Base-by-base conservation (phyloP, 306 rosid species). In the peach (Prunus persica) region DNA sequence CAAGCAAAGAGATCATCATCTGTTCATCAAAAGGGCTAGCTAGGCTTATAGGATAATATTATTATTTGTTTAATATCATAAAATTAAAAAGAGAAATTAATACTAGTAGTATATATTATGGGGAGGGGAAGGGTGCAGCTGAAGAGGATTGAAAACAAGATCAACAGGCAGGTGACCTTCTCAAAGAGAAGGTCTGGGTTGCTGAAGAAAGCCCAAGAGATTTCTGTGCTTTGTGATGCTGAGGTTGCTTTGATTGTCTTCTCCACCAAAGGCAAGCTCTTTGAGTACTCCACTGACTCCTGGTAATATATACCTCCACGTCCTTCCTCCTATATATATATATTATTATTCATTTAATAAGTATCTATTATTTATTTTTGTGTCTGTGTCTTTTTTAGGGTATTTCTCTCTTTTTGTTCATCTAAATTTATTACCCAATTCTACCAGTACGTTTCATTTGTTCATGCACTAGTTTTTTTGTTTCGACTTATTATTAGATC, bases 61-160 rank as follows among this genome's bases (percentile, higher is more conserved):
- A 15, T 54, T 19, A 12, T 11, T 69, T 28, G 7, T 25, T 51
- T 11, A 6, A 25, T 10, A 8, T 66, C 58, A 16, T 6, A 20
- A n/a, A 34, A 27, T 77, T 6, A 38, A 38, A 38, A 38, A 38
- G 43, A 7, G 9, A 38, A 8, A 50, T 11, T 14, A 25, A 68
- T 20, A 2, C 88, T 24, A 20, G 34, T 60, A 15, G 1, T 11
- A 20, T 24, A 56, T 27, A 60, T 63, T 30, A 63, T 93, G 98
- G 97, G 97, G 32, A 81, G 98, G 47, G 98, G 98, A 74, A 86
- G 89, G 72, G 97, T 94, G 78, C 89, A 90, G 81, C 61, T 94
- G 92, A 94, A 89, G 91, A 89, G 96, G 78, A 94, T 94, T 57
- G 98, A 94, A 86, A 94, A 94, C 90, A 92, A 92, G 85, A 89